Evolutionary conservation across 306 rosid genomes (phyloP).

Genomic region (Neltuma alba): DNA sequence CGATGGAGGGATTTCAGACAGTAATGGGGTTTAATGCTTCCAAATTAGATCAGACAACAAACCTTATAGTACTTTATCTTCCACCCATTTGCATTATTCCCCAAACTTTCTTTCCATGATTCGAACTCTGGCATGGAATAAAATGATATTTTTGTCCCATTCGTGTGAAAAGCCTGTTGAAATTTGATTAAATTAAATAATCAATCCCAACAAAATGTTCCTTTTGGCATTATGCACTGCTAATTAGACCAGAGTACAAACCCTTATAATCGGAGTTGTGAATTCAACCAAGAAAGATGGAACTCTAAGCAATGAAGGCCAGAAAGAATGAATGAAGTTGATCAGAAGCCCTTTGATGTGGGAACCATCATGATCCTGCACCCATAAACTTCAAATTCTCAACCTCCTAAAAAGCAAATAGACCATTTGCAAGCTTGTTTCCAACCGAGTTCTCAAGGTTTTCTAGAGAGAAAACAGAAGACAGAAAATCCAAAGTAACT

Average conservation of each 20-base stretch:
- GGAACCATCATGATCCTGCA: slow-evolving; percentile 95
- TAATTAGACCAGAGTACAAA: slow-evolving; percentile 39
- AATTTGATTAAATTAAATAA: not conserved
- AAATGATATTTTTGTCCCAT: slow-evolving; percentile 73
- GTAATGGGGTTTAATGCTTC: slow-evolving; percentile 1
- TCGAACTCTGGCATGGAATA: slow-evolving; percentile 89
- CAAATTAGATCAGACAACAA: slow-evolving; percentile 33
- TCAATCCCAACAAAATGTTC: not conserved
- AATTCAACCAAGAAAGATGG: slow-evolving; percentile 89
- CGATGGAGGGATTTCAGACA: not conserved
- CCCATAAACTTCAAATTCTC: slow-evolving; percentile 4
- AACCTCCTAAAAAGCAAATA: not conserved
- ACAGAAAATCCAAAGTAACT: slow-evolving; percentile 12
- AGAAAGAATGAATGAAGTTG: slow-evolving; percentile 89
- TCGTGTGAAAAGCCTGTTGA: slow-evolving; percentile 73
- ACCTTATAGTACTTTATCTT: slow-evolving; percentile 96
- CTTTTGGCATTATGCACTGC: not conserved
- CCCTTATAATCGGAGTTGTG: slow-evolving; percentile 95
- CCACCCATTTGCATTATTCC: slow-evolving; percentile 80
- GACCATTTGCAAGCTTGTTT: not conserved
- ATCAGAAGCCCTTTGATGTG: slow-evolving; percentile 96
- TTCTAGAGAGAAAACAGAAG: not conserved
- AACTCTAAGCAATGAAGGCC: slow-evolving; percentile 89
- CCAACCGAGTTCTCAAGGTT: not conserved
- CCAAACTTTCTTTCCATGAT: slow-evolving; percentile 78